Evolutionary conservation across 2,329 filamentous ascomycete species (phyloP).

Genomic region (Trichoderma sp.): DNA sequence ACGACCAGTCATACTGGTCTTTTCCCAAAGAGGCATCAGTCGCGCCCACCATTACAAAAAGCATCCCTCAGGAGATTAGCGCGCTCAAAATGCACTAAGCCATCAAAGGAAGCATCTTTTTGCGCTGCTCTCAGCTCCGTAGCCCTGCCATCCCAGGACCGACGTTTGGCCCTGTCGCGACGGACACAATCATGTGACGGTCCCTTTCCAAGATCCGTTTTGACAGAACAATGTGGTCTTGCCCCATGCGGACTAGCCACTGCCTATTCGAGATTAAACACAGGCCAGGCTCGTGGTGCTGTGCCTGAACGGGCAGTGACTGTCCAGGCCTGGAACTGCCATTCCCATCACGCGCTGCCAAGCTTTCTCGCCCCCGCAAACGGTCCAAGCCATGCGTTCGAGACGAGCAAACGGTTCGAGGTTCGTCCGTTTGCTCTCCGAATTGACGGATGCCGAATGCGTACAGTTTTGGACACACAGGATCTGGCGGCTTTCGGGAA

Average conservation of each 20-base stretch:
- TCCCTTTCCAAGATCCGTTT: conserved; percentile 28
- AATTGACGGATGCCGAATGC: conserved; percentile 24
- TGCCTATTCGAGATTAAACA: conserved; percentile 1
- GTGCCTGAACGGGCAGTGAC: conserved; percentile 18
- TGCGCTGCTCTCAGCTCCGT: conserved; percentile 7
- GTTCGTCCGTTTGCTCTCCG: conserved; percentile 18
- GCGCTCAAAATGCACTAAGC: neutral
- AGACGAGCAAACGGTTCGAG: conserved; percentile 5
- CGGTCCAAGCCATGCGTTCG: conserved; percentile 12
- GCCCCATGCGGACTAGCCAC: neutral
- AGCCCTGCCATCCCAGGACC: conserved; percentile 24
- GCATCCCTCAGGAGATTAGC: neutral
- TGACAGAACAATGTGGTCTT: neutral
- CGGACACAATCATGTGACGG: conserved; percentile 30
- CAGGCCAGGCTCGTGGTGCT: neutral
- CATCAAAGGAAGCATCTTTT: neutral
- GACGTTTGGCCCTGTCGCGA: conserved; percentile 23
- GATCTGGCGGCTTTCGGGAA: conserved; percentile 10
- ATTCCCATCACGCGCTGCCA: conserved; percentile 24
- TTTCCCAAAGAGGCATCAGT: conserved; percentile 25
- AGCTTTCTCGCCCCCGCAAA: conserved; percentile 21
- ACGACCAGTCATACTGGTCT: neutral
- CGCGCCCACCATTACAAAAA: neutral
- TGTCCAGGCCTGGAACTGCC: conserved; percentile 6
- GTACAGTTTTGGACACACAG: neutral